phyloP scores from a whole-genome alignment of 2,329 filamentous ascomycete genomes.

The Colletotrichum scovillei region DNA sequence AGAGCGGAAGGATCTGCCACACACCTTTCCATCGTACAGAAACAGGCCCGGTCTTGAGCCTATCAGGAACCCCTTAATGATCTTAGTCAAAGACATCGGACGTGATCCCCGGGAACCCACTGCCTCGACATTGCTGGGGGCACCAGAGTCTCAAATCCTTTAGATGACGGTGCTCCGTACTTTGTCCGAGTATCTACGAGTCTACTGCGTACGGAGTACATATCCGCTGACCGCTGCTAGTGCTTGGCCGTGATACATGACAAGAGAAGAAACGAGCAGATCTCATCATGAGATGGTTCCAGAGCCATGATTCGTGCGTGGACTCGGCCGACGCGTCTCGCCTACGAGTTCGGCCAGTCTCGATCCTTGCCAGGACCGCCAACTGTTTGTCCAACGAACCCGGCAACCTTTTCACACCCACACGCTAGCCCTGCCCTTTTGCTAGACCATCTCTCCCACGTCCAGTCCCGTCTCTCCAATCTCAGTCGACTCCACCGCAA shows the following conservation, averaged over 20 bases:
- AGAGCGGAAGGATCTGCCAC: conserved; percentile 27
- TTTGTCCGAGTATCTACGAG: background rate
- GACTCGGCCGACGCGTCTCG: conserved; percentile 9
- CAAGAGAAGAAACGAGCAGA: background rate
- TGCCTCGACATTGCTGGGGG: background rate
- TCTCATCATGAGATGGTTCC: background rate
- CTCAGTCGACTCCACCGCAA: conserved; percentile 19
- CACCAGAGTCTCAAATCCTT: background rate
- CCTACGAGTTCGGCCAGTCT: background rate
- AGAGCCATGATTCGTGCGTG: conserved; percentile 27
- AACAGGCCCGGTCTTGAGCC: conserved; percentile 21
- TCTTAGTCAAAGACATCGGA: background rate
- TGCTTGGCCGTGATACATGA: background rate
- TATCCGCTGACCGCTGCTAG: background rate
- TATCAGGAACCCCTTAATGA: conserved; percentile 18
- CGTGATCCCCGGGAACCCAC: background rate
- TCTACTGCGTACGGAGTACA: background rate
- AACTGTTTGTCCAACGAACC: background rate
- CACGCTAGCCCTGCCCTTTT: conserved; percentile 11
- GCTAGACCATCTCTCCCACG: conserved; percentile 11
- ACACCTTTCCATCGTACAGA: conserved; percentile 8
- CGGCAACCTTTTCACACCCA: background rate
- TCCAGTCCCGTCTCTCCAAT: conserved; percentile 30
- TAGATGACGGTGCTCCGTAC: background rate
- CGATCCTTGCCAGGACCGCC: conserved; percentile 5